Evolutionary conservation across 2,329 filamentous ascomycete species (phyloP), one percentile per base, ranked within the genome.

Genomic region (Fusarium sp.): DNA sequence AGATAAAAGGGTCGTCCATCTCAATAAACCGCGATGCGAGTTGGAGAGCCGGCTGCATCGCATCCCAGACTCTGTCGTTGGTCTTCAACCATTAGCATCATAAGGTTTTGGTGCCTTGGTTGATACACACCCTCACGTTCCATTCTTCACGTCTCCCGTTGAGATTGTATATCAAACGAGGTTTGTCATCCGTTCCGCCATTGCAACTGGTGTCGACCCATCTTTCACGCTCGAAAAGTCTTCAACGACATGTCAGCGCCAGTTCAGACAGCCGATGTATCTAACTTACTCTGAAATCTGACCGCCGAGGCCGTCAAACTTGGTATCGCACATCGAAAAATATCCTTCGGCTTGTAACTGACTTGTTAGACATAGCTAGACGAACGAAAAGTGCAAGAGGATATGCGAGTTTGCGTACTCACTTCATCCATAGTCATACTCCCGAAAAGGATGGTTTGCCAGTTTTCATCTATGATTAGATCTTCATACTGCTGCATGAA

Each of bases 351-450:
- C 70, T 22, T 70, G 36, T 7, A 81, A 60, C 80, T 81, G 22
- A 17, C 47, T 12, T 39, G 63, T 71, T 48, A 59, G 45, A 11
- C 24, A 59, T 33, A 14, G 22, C n/a, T 28, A 28, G 14, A 54
- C 24, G 14, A 38, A 54, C 33, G 18, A 39, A 54, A 17, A 44
- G 24, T 26, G 28, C 20, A 24, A 20, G 17, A 33, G 33, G 4
- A 20, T 10, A 24, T 38, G 15, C 15, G 18, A n/a, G 18, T 57
- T 33, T 41, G 13, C 10, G 35, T 5, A 58, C 68, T 60, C 54
- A 77, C 80, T 62, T 82, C 80, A n/a, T 81, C 78, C 61, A 80
- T 80, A 10, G 79, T 81, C 42, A 80, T 36, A 22, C 76, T 78
- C n/a, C 69, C 65, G 24, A 81, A 81, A 4, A 81, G 48, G 4